Evolutionary conservation across 805 yeast species (phyloP).

Genomic region (Suhomyces faveliae): DNA sequence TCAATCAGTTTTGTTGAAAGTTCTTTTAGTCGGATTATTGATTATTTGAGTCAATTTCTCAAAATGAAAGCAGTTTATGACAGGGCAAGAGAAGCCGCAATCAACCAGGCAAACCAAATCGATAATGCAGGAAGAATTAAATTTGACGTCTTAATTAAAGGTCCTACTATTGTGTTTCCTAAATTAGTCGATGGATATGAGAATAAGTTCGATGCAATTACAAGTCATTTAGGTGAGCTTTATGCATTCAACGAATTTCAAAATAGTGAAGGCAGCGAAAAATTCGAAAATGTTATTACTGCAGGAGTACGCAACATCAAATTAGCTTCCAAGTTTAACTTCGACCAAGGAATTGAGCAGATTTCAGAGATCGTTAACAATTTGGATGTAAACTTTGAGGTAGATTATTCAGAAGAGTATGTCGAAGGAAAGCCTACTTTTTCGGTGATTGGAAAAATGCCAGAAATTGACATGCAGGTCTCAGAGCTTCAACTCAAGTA

Average conservation of each 20-base stretch:
- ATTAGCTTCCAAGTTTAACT: slow-evolving; percentile 59
- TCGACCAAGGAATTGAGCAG: slow-evolving; percentile 47
- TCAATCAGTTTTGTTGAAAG: slow-evolving; percentile 78
- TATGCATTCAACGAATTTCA: slow-evolving; percentile 63
- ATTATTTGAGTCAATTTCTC: slow-evolving; percentile 70
- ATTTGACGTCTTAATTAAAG: slow-evolving; percentile 67
- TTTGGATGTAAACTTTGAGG: slow-evolving; percentile 58
- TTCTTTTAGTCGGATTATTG: slow-evolving; percentile 65
- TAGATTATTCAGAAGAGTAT: slow-evolving; percentile 51
- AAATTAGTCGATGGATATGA: slow-evolving; percentile 42
- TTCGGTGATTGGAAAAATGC: slow-evolving; percentile 53
- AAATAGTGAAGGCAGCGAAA: slow-evolving; percentile 17
- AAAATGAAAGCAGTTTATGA: slow-evolving; percentile 90
- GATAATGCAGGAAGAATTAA: slow-evolving; percentile 60
- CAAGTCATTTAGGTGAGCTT: slow-evolving; percentile 80
- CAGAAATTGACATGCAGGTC: slow-evolving; percentile 60
- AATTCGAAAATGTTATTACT: slow-evolving; percentile 51
- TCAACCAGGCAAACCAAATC: slow-evolving; percentile 71
- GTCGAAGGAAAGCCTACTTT: slow-evolving; percentile 45
- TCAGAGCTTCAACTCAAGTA: slow-evolving; percentile 73
- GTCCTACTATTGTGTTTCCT: slow-evolving; percentile 86
- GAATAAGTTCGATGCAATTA: slow-evolving; percentile 54
- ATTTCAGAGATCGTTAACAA: slow-evolving; percentile 62
- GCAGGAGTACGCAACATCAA: slow-evolving; percentile 74
- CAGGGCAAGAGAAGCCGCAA: slow-evolving; percentile 82